phyloP scores from a whole-genome alignment of 345 rosid species.

The Melaleuca quinquenervia region DNA sequence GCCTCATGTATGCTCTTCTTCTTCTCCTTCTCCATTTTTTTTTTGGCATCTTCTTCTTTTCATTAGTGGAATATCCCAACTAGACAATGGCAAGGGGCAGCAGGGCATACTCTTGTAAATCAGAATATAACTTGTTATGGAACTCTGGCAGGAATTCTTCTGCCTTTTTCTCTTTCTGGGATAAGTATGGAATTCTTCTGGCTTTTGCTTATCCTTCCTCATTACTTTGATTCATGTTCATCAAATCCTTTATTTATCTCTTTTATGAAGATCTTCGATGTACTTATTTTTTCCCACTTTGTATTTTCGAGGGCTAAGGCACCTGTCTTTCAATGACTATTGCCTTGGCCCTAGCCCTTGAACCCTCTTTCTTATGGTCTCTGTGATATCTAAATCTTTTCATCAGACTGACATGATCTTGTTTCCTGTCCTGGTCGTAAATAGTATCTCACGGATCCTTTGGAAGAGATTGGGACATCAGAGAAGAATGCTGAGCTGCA shows the following conservation, averaged over 20 bases:
- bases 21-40: not conserved
- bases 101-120: not conserved
- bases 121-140: not conserved
- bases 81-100: not conserved
- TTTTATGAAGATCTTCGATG: not conserved
- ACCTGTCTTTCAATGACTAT: not conserved
- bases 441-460: slow-evolving; percentile 72
- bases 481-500: slow-evolving; percentile 71
- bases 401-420: not conserved
- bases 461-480: slow-evolving; percentile 72
- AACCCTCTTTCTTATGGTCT: not conserved
- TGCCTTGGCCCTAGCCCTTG: not conserved
- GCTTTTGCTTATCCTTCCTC: not conserved
- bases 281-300: not conserved
- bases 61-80: not conserved
- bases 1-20: slow-evolving; percentile 61
- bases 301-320: not conserved
- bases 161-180: not conserved
- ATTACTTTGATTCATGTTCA: not conserved
- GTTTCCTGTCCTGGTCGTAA: not conserved
- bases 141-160: not conserved
- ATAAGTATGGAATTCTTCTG: not conserved
- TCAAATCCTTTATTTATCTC: not conserved
- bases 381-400: not conserved
- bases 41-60: not conserved